phyloP scores from a whole-genome alignment of 371 early-diverging fungal genomes.

The Mortierella sp. region DNA sequence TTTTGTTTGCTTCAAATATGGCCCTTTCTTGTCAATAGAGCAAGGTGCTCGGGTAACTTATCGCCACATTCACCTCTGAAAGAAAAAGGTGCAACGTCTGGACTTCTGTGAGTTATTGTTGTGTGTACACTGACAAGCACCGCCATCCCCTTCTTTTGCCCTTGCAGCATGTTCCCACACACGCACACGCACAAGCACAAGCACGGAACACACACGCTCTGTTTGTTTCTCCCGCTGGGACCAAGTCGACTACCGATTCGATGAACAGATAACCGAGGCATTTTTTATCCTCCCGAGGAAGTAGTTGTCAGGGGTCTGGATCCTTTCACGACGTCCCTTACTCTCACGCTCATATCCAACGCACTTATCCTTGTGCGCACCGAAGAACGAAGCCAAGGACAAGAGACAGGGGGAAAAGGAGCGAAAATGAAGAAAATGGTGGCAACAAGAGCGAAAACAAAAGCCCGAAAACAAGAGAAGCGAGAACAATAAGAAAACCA shows the following conservation, averaged over 20 bases:
- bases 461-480: neutral
- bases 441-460: neutral
- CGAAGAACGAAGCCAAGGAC: neutral
- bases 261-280: neutral
- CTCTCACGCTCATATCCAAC: neutral
- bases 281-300: neutral
- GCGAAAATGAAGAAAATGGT: neutral
- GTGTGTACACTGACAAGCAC: neutral
- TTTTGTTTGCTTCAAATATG: neutral
- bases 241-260: neutral
- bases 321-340: neutral
- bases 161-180: neutral
- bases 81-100: neutral
- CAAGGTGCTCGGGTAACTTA: conserved; percentile 8
- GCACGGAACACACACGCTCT: neutral
- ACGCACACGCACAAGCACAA: neutral
- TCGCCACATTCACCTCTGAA: neutral
- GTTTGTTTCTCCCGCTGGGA: neutral
- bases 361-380: neutral
- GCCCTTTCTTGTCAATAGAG: neutral
- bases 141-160: neutral
- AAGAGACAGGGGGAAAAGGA: neutral
- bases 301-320: neutral
- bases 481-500: neutral
- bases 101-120: neutral